Evolutionary conservation across 805 yeast species (phyloP).

Genomic region (Lachancea waltii): DNA sequence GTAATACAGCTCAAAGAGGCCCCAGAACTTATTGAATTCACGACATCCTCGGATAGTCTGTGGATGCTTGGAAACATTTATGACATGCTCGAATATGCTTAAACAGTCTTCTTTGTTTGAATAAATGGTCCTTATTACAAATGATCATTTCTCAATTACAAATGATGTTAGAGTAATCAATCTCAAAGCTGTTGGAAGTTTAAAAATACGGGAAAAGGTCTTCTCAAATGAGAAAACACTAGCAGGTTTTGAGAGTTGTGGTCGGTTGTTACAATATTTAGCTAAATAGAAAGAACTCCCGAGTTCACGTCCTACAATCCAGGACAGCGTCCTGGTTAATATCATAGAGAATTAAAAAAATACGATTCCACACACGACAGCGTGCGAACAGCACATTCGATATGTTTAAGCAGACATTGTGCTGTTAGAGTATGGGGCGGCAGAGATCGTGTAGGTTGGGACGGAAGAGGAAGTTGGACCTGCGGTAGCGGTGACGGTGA

Average conservation of each 20-base stretch:
- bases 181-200: no score
- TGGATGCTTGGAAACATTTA: conserved; percentile 15
- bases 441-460: conserved; percentile 2
- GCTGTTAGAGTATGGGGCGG: conserved; percentile 6
- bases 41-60: conserved; percentile 14
- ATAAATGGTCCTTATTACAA: neutral
- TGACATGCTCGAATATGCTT: neutral
- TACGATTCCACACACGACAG: no score
- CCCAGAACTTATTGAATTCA: conserved; percentile 30
- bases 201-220: no score
- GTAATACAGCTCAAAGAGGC: conserved; percentile 32
- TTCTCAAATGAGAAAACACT: no score
- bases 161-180: no score
- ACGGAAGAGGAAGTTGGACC: conserved; percentile 3
- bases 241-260: no score
- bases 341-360: no score
- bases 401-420: conserved; percentile 1
- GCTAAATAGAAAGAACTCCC: no score
- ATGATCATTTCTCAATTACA: no score
- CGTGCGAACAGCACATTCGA: neutral
- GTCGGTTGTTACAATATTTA: no score
- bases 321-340: no score
- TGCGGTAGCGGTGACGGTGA: conserved; percentile 12
- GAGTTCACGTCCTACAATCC: no score
- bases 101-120: neutral